Evolutionary conservation across 2,329 filamentous ascomycete genomes (phyloP).

Genomic region (Penicillium sp.): DNA sequence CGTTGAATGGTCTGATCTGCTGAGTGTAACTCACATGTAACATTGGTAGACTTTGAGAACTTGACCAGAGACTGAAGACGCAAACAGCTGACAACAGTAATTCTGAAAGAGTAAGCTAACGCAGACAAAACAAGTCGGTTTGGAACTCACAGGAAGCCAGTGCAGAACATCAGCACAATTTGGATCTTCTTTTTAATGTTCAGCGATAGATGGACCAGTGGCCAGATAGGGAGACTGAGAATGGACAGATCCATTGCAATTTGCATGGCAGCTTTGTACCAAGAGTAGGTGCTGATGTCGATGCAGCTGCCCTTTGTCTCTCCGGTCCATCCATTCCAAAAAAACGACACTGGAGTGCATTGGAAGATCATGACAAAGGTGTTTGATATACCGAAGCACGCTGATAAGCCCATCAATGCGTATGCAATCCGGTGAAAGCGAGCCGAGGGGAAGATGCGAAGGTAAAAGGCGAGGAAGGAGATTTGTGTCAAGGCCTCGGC

Average conservation of each 20-base stretch:
- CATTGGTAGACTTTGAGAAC: slow-evolving; percentile 39
- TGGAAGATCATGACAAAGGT: slow-evolving; percentile 24
- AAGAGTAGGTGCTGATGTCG: slow-evolving; percentile 47
- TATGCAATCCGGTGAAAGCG: slow-evolving; percentile 25
- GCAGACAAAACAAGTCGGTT: background rate
- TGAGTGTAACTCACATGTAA: slow-evolving; percentile 31
- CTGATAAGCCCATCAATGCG: slow-evolving; percentile 43
- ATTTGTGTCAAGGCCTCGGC: slow-evolving; percentile 40
- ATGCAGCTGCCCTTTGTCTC: slow-evolving; percentile 46
- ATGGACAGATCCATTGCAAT: slow-evolving; percentile 52
- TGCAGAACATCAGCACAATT: slow-evolving; percentile 48
- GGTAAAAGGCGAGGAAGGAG: slow-evolving; percentile 50
- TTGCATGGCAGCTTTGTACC: slow-evolving; percentile 50
- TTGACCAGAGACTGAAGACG: slow-evolving; percentile 38
- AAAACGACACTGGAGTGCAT: slow-evolving; percentile 38
- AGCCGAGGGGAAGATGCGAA: slow-evolving; percentile 47
- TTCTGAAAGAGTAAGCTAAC: slow-evolving; percentile 20
- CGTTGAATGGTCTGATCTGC: too few relatives aligned
- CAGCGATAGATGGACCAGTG: slow-evolving; percentile 41
- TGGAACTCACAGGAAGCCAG: slow-evolving; percentile 41
- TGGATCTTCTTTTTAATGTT: slow-evolving; percentile 47
- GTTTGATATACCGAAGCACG: slow-evolving; percentile 44
- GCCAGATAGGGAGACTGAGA: slow-evolving; percentile 47
- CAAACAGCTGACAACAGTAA: slow-evolving; percentile 41
- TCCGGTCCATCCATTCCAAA: slow-evolving; percentile 52